These are phyloP conservation scores for Podosphaera aphanis DNA, from an alignment of 2,329 filamentous ascomycete genomes.

Conservation along the genomic window DNA sequence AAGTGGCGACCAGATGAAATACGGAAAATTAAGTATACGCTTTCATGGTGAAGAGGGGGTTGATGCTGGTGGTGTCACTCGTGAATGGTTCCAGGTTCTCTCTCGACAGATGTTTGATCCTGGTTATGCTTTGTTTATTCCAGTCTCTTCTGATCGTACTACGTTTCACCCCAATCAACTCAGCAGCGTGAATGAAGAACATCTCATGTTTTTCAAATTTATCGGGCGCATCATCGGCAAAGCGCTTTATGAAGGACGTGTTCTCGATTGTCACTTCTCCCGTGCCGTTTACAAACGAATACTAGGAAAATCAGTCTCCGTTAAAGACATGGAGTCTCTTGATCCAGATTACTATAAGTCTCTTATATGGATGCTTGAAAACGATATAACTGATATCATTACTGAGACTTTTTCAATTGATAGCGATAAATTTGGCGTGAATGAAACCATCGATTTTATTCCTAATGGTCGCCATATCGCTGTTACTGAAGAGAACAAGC, in stretches of 20 bases:
- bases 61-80: slow-evolving; percentile 86
- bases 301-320: slow-evolving; percentile 76
- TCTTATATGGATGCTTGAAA: slow-evolving; percentile 91
- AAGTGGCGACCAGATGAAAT: slow-evolving; percentile 90
- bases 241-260: slow-evolving; percentile 81
- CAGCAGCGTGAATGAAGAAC: slow-evolving; percentile 83
- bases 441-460: slow-evolving; percentile 65
- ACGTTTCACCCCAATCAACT: slow-evolving; percentile 96
- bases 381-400: slow-evolving; percentile 94
- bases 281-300: slow-evolving; percentile 97
- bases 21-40: slow-evolving; percentile 89
- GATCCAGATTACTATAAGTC: slow-evolving; percentile 99
- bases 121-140: slow-evolving; percentile 88
- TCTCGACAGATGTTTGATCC: slow-evolving; percentile 97
- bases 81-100: slow-evolving; percentile 98
- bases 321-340: slow-evolving; percentile 98
- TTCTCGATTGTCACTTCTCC: slow-evolving; percentile 97
- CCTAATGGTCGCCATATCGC: slow-evolving; percentile 74
- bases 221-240: slow-evolving; percentile 97
- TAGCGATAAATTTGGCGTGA: slow-evolving; percentile 81
- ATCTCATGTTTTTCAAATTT: slow-evolving; percentile 97
- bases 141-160: slow-evolving; percentile 87
- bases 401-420: slow-evolving; percentile 90
- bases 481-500: slow-evolving; percentile 95
- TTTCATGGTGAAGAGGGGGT: slow-evolving; percentile 97